A percentile compares a stretch with the other conserved stretches of the same genome.
Evolutionary conservation across 768 basidiomycete species (phyloP).

Genomic region (Steccherinum ochraceum): DNA sequence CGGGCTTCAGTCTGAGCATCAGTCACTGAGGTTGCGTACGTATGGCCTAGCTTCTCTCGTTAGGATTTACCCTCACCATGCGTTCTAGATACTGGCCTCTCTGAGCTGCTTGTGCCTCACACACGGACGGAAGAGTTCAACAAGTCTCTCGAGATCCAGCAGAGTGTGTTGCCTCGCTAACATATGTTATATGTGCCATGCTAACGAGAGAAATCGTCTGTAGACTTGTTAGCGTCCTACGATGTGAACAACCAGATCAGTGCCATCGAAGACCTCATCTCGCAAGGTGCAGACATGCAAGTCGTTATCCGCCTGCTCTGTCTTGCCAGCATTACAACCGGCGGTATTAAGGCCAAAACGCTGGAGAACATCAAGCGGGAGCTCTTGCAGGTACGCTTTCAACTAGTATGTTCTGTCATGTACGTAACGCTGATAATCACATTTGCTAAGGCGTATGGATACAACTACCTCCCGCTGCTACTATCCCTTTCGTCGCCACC

Average conservation of each 20-base stretch:
- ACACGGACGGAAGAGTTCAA: slow-evolving; percentile 88
- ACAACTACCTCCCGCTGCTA: slow-evolving; percentile 61
- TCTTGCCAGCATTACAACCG: slow-evolving; percentile 75
- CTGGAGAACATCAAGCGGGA: slow-evolving; percentile 90
- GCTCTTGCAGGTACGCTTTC: slow-evolving; percentile 66
- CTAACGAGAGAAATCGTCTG: neutral
- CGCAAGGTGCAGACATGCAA: slow-evolving; percentile 79
- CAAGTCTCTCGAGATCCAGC: slow-evolving; percentile 89
- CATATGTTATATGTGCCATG: no score
- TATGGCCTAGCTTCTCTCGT: slow-evolving; percentile 12
- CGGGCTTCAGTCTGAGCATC: slow-evolving; percentile 88
- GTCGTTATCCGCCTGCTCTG: slow-evolving; percentile 76
- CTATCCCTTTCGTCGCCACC: slow-evolving; percentile 61
- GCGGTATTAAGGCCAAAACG: slow-evolving; percentile 81
- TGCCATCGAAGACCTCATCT: slow-evolving; percentile 88
- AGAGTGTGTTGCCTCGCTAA: slow-evolving; percentile 54
- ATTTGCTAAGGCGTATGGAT: slow-evolving; percentile 61
- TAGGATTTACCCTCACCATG: slow-evolving; percentile 2
- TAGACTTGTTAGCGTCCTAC: slow-evolving; percentile 93
- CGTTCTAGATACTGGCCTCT: slow-evolving; percentile 78
- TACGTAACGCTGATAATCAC: slow-evolving; percentile 17
- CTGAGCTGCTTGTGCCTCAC: slow-evolving; percentile 82
- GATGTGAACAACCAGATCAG: slow-evolving; percentile 72
- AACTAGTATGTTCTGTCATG: no score
- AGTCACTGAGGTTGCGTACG: slow-evolving; percentile 83